phyloP scores from a whole-genome alignment of 2,329 filamentous ascomycete species.

The Diaporthe destruens region DNA sequence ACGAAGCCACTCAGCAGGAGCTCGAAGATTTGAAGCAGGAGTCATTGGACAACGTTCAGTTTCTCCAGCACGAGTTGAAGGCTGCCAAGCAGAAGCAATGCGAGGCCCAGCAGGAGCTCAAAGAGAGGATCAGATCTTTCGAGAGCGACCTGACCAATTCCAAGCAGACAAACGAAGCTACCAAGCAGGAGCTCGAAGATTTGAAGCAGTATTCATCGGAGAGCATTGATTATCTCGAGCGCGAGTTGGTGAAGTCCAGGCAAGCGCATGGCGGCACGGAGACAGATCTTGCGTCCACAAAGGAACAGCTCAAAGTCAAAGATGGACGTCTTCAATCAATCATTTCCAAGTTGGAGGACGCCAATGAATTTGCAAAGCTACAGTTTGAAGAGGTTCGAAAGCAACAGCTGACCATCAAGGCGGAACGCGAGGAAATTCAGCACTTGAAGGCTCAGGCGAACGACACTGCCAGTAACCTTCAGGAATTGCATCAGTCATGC shows the following conservation, averaged over 20 bases:
- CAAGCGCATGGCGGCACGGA: neutral
- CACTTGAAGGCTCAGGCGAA: neutral
- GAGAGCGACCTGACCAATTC: neutral
- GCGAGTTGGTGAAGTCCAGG: no score
- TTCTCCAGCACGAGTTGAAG: neutral
- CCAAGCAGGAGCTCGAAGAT: no score
- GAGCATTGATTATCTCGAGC: no score
- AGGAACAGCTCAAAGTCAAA: neutral
- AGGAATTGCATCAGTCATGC: no score
- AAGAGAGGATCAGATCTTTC: neutral
- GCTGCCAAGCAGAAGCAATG: neutral
- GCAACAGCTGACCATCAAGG: neutral
- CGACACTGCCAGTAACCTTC: neutral
- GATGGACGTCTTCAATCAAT: neutral
- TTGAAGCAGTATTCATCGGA: no score
- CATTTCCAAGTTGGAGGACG: neutral
- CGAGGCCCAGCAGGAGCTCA: neutral
- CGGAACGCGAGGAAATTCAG: neutral
- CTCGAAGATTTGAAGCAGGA: neutral
- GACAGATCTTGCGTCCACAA: neutral
- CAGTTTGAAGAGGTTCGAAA: no score
- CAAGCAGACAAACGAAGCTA: neutral
- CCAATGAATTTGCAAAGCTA: no score
- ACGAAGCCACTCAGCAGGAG: neutral
- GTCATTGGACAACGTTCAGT: no score